A percentile compares a stretch with the other conserved stretches of the same genome.
These are phyloP conservation scores for Imleria badia DNA, from an alignment of 768 basidiomycete genomes.

Conservation along the genomic window DNA sequence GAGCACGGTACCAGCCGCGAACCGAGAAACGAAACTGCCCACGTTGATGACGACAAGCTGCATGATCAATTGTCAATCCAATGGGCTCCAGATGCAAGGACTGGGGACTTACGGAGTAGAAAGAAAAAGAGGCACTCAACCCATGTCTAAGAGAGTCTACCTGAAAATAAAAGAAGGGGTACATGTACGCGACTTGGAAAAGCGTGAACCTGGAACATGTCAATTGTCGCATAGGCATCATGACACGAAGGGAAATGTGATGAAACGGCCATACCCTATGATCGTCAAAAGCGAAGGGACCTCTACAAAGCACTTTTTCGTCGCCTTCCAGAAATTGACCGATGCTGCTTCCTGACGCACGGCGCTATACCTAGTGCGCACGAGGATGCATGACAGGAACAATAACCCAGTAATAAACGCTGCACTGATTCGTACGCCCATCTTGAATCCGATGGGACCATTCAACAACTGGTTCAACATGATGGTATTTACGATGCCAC, in stretches of 20 bases:
- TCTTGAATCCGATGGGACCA: conserved; percentile 45
- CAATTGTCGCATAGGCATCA: background rate
- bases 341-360: background rate
- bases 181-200: conserved; percentile 43
- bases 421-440: conserved; percentile 40
- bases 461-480: conserved; percentile 52
- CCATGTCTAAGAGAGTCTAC: conserved; percentile 52
- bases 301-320: conserved; percentile 24
- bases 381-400: conserved; percentile 37
- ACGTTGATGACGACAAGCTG: conserved; percentile 56
- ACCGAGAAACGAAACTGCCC: conserved; percentile 47
- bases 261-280: conserved; percentile 11
- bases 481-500: conserved; percentile 57
- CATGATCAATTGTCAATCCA: background rate
- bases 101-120: conserved; percentile 46
- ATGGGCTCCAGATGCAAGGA: background rate
- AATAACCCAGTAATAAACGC: conserved; percentile 38
- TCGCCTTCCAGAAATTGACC: conserved; percentile 15
- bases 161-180: conserved; percentile 60
- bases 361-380: conserved; percentile 33
- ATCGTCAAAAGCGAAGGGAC: conserved; percentile 26
- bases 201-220: conserved; percentile 16
- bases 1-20: conserved; percentile 40
- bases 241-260: background rate
- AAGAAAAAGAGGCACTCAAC: conserved; percentile 44